phyloP scores from a whole-genome alignment of 2,329 filamentous ascomycete genomes.

The Scorias spongiosa region DNA sequence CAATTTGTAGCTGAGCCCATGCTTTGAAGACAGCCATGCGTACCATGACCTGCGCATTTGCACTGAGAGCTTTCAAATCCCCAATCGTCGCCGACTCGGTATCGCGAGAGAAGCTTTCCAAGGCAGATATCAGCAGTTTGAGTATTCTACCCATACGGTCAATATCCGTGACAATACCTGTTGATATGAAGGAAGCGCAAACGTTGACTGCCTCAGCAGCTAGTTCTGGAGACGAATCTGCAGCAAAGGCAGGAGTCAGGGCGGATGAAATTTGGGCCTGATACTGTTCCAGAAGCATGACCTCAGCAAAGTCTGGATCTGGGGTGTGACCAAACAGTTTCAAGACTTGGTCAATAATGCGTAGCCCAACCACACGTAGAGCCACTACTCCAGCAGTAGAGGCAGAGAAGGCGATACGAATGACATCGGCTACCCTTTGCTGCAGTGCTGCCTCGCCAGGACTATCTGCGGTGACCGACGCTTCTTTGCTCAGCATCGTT shows the following conservation, averaged over 20 bases:
- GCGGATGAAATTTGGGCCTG: constrained; percentile 97
- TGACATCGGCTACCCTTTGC: constrained; percentile 73
- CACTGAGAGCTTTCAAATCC: constrained; percentile 80
- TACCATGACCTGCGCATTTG: constrained; percentile 96
- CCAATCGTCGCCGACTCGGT: constrained; percentile 75
- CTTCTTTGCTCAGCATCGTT: constrained; percentile 60
- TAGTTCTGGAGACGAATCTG: constrained; percentile 87
- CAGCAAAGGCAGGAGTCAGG: constrained; percentile 86
- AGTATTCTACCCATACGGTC: constrained; percentile 98
- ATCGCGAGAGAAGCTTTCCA: constrained; percentile 79
- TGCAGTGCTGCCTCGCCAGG: constrained; percentile 66
- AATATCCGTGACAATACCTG: constrained; percentile 90
- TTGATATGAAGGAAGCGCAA: constrained; percentile 94
- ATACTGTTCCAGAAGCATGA: constrained; percentile 90
- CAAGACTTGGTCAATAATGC: constrained; percentile 83
- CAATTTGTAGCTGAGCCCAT: constrained; percentile 93
- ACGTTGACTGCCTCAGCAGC: constrained; percentile 94
- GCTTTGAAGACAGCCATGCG: constrained; percentile 94
- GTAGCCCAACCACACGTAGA: constrained; percentile 76
- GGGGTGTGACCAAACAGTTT: constrained; percentile 93
- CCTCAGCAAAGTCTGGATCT: constrained; percentile 95
- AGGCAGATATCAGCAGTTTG: constrained; percentile 75
- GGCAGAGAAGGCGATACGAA: constrained; percentile 92
- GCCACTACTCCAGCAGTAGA: constrained; percentile 88
- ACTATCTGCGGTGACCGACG: constrained; percentile 63